Percentiles rank a stretch among this genome's conserved stretches.
These are phyloP conservation scores for Naganishia cerealis DNA, from an alignment of 1,284 basidiomycete genomes.

Conservation along the genomic window DNA sequence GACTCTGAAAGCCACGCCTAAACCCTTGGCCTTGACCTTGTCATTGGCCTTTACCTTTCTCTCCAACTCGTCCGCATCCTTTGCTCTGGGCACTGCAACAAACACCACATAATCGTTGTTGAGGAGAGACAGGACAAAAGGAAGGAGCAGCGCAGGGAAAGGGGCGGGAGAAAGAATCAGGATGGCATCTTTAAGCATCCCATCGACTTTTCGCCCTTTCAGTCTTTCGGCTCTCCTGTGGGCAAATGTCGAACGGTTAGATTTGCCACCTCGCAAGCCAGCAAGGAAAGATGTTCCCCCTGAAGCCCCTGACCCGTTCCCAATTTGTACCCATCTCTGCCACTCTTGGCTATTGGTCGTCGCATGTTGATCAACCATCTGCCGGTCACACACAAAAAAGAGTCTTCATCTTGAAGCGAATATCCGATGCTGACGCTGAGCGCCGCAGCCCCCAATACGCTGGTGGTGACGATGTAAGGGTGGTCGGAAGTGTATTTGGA, in stretches of 20 bases:
- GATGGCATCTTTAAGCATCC: constrained; percentile 53
- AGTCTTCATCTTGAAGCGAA: constrained; percentile 22
- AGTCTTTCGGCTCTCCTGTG: constrained; percentile 19
- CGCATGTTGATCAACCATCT: constrained; percentile 5
- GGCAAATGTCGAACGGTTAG: constrained; percentile 5
- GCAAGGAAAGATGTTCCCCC: constrained; percentile 25
- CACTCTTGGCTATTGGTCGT: constrained; percentile 24
- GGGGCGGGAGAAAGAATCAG: constrained; percentile 50
- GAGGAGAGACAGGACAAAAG: constrained; percentile 47
- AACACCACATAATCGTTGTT: constrained; percentile 52
- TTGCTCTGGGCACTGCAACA: constrained; percentile 49
- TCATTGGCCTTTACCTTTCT: constrained; percentile 44
- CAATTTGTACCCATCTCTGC: constrained; percentile 28
- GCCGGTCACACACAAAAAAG: constrained; percentile 20
- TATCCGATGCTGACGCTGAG: constrained; percentile 44
- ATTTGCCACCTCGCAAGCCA: constrained; percentile 14
- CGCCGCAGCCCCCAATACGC: constrained; percentile 36
- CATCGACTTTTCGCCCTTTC: constrained; percentile 41
- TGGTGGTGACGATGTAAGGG: constrained; percentile 41
- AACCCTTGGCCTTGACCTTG: constrained; percentile 36
- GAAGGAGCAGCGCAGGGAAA: constrained; percentile 46
- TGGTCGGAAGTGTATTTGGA: constrained; percentile 36
- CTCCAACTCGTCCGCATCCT: constrained; percentile 52
- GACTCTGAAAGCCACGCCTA: constrained; percentile 47
- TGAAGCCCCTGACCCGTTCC: constrained; percentile 25